Evolutionary conservation across 306 rosid species (phyloP).

Genomic region (Prunus armeniaca): DNA sequence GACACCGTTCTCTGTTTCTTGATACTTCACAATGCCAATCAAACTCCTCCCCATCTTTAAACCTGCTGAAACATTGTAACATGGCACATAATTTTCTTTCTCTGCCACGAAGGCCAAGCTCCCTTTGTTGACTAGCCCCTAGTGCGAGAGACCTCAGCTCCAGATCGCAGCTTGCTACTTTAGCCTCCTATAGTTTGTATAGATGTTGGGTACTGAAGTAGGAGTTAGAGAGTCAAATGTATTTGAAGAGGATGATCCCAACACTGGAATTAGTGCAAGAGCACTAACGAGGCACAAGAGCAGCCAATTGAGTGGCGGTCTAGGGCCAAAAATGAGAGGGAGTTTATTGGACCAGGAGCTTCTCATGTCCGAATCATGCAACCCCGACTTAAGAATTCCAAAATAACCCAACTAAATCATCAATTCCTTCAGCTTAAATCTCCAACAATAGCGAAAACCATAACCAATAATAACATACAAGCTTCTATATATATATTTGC

Average conservation of each 20-base stretch:
- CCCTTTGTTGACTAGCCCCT: conserved; percentile 52
- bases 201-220: conserved; percentile 46
- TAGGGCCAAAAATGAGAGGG: conserved; percentile 54
- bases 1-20: conserved; percentile 51
- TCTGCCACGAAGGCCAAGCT: conserved; percentile 74
- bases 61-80: conserved; percentile 88
- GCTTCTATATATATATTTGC: conserved; percentile 21
- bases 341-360: conserved; percentile 76
- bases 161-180: conserved; percentile 76
- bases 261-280: conserved; percentile 67
- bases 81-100: conserved; percentile 83
- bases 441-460: conserved; percentile 43
- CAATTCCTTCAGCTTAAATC: conserved; percentile 39
- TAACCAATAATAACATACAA: conserved; percentile 40
- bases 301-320: conserved; percentile 73
- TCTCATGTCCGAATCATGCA: conserved; percentile 74
- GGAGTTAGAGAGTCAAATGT: conserved; percentile 43
- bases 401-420: conserved; percentile 32
- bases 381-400: conserved; percentile 25
- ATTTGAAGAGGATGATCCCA: conserved; percentile 70
- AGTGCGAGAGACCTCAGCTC: conserved; percentile 66
- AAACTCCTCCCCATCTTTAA: conserved; percentile 76
- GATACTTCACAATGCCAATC: conserved; percentile 79
- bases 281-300: conserved; percentile 58
- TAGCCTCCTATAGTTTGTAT: conserved; percentile 78